phyloP scores from a whole-genome alignment of 2,329 filamentous ascomycete genomes.

The Colletotrichum graminicola region DNA sequence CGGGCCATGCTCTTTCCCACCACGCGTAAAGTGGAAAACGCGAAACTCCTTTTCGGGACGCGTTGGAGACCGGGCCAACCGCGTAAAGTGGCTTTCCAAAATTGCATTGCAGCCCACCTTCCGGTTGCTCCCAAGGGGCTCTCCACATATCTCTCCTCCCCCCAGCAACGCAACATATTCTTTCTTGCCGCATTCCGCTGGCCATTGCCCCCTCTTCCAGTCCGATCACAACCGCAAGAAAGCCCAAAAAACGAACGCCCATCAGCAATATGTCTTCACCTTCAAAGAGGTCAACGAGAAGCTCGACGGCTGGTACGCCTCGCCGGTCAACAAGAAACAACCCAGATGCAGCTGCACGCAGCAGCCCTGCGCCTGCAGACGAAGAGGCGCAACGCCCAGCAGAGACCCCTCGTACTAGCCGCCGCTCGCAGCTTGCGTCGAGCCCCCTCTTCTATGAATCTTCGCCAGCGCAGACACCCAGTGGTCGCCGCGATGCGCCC shows the following conservation, averaged over 20 bases:
- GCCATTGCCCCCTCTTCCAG: slow-evolving; percentile 28
- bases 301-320: slow-evolving; percentile 62
- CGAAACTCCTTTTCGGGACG: slow-evolving; percentile 39
- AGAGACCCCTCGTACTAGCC: slow-evolving; percentile 61
- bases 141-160: slow-evolving; percentile 39
- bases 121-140: slow-evolving; percentile 33
- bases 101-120: slow-evolving; percentile 40
- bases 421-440: slow-evolving; percentile 70
- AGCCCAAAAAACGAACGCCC: slow-evolving; percentile 1
- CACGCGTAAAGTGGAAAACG: slow-evolving; percentile 45
- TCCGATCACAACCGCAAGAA: slow-evolving; percentile 30
- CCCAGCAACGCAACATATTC: slow-evolving; percentile 41
- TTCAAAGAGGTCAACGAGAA: slow-evolving; percentile 60
- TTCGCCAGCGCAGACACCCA: slow-evolving; percentile 51
- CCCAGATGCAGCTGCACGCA: slow-evolving; percentile 53
- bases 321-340: slow-evolving; percentile 51
- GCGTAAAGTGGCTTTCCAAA: slow-evolving; percentile 39
- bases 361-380: slow-evolving; percentile 55
- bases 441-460: slow-evolving; percentile 85
- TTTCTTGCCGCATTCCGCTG: slow-evolving; percentile 45
- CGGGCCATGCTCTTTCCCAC: slow-evolving; percentile 2
- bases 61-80: slow-evolving; percentile 6
- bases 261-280: slow-evolving; percentile 56
- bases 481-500: slow-evolving; percentile 47
- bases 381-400: slow-evolving; percentile 34